Evolutionary conservation across 139 green algal genomes (phyloP).

Genomic region (Picochlorum sp.): DNA sequence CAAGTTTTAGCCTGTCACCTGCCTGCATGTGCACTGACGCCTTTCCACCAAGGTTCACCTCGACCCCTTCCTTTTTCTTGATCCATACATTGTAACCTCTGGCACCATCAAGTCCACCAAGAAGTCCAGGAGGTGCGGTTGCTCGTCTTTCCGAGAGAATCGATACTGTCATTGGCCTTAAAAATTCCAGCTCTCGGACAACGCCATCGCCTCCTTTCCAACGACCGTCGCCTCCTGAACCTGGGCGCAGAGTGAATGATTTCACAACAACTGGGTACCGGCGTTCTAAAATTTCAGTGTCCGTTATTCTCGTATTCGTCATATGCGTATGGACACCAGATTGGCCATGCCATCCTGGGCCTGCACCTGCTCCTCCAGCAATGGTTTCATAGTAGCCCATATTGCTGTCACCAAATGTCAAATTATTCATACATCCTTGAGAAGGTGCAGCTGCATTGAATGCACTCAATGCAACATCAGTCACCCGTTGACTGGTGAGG

Average conservation of each 20-base stretch:
- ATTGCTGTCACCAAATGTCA: conserved; percentile 87
- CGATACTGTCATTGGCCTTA: conserved; percentile 66
- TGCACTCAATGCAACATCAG: conserved; percentile 88
- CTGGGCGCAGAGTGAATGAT: conserved; percentile 68
- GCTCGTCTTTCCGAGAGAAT: conserved; percentile 83
- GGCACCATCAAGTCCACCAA: conserved; percentile 50
- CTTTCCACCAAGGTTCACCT: conserved; percentile 71
- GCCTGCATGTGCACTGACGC: conserved; percentile 44
- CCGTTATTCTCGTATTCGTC: conserved; percentile 98
- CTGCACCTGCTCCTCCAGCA: conserved; percentile 82
- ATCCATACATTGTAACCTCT: conserved; percentile 73
- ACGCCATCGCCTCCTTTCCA: conserved; percentile 82
- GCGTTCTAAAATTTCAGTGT: conserved; percentile 88
- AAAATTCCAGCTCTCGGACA: conserved; percentile 82
- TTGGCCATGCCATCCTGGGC: conserved; percentile 77
- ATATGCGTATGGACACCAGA: conserved; percentile 96
- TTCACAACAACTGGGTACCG: conserved; percentile 83
- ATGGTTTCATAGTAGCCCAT: conserved; percentile 99
- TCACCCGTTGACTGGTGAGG: conserved; percentile 93
- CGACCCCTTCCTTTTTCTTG: conserved; percentile 26
- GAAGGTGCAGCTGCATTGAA: conserved; percentile 80
- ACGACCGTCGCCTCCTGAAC: conserved; percentile 68
- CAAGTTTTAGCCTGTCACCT: conserved; percentile 51
- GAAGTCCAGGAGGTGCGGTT: conserved; percentile 65
- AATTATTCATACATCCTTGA: conserved; percentile 98